These are phyloP conservation scores for Ziziphus jujuba DNA, from an alignment of 306 rosid genomes.

Conservation along the genomic window DNA sequence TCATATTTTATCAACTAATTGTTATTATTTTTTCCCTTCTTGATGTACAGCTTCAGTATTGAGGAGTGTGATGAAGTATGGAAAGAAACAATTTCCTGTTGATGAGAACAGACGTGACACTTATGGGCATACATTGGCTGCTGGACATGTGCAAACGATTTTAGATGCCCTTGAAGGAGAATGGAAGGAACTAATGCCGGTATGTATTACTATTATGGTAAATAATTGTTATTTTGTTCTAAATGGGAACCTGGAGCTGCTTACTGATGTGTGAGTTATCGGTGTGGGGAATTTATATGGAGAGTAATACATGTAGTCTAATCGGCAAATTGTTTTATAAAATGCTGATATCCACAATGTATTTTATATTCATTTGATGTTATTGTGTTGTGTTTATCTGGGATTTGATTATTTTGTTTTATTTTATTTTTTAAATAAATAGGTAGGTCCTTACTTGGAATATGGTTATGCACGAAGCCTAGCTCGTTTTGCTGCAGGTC, in stretches of 20 bases:
- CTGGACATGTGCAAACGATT: slow-evolving; percentile 42
- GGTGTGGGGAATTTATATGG: neutral
- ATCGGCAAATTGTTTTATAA: neutral
- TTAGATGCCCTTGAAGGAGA: slow-evolving; percentile 54
- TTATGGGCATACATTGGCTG: slow-evolving; percentile 41
- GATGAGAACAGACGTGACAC: slow-evolving; percentile 92
- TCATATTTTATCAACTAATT: neutral
- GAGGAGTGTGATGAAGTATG: slow-evolving; percentile 68
- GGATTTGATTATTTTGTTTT: neutral
- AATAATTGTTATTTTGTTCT: neutral
- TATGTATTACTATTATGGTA: slow-evolving; percentile 20
- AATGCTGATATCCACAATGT: neutral
- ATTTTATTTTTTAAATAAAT: slow-evolving; percentile 25
- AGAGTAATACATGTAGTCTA: neutral
- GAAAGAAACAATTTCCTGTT: slow-evolving; percentile 67
- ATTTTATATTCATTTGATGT: neutral
- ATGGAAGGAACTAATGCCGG: slow-evolving; percentile 71
- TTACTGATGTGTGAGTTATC: neutral
- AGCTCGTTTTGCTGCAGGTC: slow-evolving; percentile 76
- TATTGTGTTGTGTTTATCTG: neutral
- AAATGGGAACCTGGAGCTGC: slow-evolving; percentile 10
- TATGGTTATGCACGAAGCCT: slow-evolving; percentile 84
- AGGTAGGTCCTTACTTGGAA: slow-evolving; percentile 70
- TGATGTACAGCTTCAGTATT: slow-evolving; percentile 74
- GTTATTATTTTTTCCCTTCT: neutral